These are phyloP conservation scores for Aspergillus cejpii DNA, from an alignment of 2,329 filamentous ascomycete genomes.

Conservation along the genomic window DNA sequence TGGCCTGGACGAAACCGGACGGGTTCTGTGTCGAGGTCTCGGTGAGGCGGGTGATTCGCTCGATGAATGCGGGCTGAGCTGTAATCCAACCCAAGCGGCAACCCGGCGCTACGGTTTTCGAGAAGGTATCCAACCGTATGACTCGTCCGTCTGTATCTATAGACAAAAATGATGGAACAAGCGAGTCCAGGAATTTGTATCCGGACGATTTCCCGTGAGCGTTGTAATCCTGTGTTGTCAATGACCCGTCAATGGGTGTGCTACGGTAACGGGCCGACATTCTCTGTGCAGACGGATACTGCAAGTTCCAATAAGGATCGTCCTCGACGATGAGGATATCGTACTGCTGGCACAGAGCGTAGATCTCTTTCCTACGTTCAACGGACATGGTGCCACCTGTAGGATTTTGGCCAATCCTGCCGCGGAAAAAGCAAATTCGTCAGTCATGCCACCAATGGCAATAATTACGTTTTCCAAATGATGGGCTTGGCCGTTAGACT, in stretches of 20 bases:
- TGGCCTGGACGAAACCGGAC: conserved; percentile 79
- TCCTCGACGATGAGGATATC: conserved; percentile 91
- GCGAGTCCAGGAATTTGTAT: conserved; percentile 71
- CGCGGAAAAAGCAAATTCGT: conserved; percentile 1
- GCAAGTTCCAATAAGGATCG: conserved; percentile 92
- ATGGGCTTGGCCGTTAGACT: conserved; percentile 37
- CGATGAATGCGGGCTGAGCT: conserved; percentile 68
- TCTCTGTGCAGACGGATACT: conserved; percentile 66
- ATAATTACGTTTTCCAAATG: background rate
- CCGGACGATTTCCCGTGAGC: conserved; percentile 52
- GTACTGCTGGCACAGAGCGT: conserved; percentile 71
- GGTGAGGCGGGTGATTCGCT: conserved; percentile 65
- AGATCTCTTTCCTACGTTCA: conserved; percentile 68
- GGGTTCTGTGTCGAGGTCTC: conserved; percentile 77
- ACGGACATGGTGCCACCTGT: conserved; percentile 70
- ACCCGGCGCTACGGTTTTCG: conserved; percentile 84
- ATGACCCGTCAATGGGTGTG: conserved; percentile 23
- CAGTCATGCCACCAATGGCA: conserved; percentile 3
- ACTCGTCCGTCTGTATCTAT: conserved; percentile 82
- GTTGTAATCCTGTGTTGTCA: conserved; percentile 38
- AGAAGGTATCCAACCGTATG: conserved; percentile 85
- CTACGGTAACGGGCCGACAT: conserved; percentile 30
- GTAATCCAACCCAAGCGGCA: conserved; percentile 89
- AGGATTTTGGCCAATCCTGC: conserved; percentile 80
- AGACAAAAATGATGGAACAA: conserved; percentile 74